phyloP scores from a whole-genome alignment of 768 basidiomycete species.

The Termitomyces eurrhizus region DNA sequence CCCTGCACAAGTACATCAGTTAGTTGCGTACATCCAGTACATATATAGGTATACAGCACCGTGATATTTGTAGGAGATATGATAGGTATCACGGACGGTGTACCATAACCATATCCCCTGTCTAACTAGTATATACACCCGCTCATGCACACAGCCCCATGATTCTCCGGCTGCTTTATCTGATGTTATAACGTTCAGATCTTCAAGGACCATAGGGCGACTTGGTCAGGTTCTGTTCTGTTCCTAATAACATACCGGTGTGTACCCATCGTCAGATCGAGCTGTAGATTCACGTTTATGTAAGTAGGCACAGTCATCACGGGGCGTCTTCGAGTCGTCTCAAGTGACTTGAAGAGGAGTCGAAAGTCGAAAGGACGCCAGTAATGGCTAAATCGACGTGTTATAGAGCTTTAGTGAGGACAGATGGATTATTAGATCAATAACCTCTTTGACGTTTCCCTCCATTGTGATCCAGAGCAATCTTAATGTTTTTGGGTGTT shows the following conservation, averaged over 20 bases:
- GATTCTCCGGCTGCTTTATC: background rate
- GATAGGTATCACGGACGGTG: background rate
- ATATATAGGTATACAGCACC: background rate
- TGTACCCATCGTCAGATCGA: background rate
- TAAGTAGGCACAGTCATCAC: background rate
- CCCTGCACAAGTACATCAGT: background rate
- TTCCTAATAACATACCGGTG: background rate
- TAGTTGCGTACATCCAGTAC: background rate
- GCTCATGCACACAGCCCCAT: background rate
- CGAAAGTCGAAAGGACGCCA: background rate
- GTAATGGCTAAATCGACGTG: background rate
- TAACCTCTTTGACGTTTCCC: background rate
- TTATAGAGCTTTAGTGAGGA: background rate
- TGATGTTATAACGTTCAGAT: background rate
- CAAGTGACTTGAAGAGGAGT: background rate
- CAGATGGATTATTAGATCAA: background rate
- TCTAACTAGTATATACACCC: background rate
- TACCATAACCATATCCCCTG: background rate
- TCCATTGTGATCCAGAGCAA: background rate
- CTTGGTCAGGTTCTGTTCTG: no score
- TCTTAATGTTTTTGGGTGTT: background rate
- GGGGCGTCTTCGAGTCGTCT: background rate
- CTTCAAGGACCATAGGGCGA: background rate
- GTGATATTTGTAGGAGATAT: no score
- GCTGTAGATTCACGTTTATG: background rate